phyloP scores from a whole-genome alignment of 345 rosid genomes.

The Eutrema japonicum region DNA sequence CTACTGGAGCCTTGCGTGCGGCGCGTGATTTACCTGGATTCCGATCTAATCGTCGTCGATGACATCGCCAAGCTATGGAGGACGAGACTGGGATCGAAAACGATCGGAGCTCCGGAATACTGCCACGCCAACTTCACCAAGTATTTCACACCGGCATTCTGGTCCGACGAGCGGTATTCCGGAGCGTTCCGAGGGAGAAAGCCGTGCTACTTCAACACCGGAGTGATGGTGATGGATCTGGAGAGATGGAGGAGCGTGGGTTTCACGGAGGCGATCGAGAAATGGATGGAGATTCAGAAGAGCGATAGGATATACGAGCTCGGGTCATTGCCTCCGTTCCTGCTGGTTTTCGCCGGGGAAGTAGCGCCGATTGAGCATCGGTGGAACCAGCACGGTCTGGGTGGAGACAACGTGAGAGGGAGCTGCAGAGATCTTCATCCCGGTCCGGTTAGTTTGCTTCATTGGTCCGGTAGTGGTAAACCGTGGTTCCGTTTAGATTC shows the following conservation, averaged over 20 bases:
- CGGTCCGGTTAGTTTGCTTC: constrained; percentile 90
- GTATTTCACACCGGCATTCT: constrained; percentile 78
- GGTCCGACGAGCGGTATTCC: constrained; percentile 60
- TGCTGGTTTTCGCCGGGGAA: constrained; percentile 80
- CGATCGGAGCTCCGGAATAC: constrained; percentile 96
- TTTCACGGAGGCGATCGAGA: constrained; percentile 80
- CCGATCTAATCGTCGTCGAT: constrained; percentile 89
- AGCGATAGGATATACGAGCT: constrained; percentile 83
- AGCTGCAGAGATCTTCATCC: constrained; percentile 91
- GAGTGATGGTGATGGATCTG: constrained; percentile 98
- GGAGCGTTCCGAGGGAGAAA: constrained; percentile 61
- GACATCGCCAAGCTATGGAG: constrained; percentile 81
- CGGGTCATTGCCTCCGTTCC: constrained; percentile 90
- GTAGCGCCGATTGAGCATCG: constrained; percentile 93
- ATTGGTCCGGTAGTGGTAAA: constrained; percentile 99
- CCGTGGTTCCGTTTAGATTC: constrained; percentile 94
- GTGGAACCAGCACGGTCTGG: constrained; percentile 98
- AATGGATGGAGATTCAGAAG: constrained; percentile 98
- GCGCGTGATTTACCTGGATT: constrained; percentile 85
- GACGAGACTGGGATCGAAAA: constrained; percentile 61
- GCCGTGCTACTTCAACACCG: constrained; percentile 90
- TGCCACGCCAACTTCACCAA: constrained; percentile 95
- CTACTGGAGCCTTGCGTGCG: constrained; percentile 86
- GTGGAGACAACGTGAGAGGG: constrained; percentile 92
- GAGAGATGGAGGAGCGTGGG: constrained; percentile 76